These are phyloP conservation scores for Fusarium concolor DNA, from an alignment of 2,329 filamentous ascomycete species.

Conservation along the genomic window DNA sequence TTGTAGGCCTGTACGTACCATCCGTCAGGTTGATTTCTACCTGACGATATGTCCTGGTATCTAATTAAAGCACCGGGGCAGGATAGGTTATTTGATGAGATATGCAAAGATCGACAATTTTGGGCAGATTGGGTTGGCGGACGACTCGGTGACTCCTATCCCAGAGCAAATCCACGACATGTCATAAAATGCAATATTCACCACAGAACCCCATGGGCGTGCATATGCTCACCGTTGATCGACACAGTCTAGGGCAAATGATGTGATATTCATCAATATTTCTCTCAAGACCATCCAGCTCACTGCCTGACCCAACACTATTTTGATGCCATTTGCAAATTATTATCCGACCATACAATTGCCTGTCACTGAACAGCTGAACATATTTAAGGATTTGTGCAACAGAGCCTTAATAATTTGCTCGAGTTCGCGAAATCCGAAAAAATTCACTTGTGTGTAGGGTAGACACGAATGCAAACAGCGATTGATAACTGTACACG, in stretches of 20 bases:
- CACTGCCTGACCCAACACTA: neutral
- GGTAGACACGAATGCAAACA: neutral
- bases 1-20: neutral
- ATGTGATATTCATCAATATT: neutral
- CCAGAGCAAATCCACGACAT: neutral
- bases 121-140: neutral
- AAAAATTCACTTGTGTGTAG: neutral
- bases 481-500: neutral
- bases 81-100: slow-evolving; percentile 22
- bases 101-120: slow-evolving; percentile 25
- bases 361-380: neutral
- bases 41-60: neutral
- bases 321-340: neutral
- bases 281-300: neutral
- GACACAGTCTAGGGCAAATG: neutral
- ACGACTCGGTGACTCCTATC: neutral
- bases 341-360: neutral
- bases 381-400: neutral
- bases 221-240: neutral
- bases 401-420: neutral
- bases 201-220: neutral
- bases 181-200: neutral
- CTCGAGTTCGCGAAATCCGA: neutral
- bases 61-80: slow-evolving; percentile 19
- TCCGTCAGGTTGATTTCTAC: slow-evolving; percentile 5